Conservation (phyloP, 192 early-diverging fungal species). For the Backusella tarrabulga region DNA sequence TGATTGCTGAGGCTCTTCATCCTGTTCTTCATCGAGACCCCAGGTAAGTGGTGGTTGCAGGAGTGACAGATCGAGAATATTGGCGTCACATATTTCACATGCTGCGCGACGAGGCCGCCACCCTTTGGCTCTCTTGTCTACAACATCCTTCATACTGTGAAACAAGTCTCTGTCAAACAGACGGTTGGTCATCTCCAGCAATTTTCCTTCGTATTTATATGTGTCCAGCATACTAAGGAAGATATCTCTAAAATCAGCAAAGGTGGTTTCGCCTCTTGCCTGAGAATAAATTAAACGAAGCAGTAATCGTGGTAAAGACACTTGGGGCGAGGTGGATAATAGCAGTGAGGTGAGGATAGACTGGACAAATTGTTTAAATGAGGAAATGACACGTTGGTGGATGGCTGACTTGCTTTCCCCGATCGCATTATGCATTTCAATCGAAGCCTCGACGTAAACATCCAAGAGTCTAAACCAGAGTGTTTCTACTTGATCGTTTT, state of each 20-base stretch:
- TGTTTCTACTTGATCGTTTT: conserved; percentile 49
- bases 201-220: conserved; percentile 62
- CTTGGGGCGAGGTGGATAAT: conserved; percentile 56
- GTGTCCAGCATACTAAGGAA: conserved; percentile 64
- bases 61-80: conserved; percentile 48
- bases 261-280: conserved; percentile 41
- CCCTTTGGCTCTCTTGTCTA: conserved; percentile 48
- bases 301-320: conserved; percentile 54
- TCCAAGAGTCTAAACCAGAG: conserved; percentile 58
- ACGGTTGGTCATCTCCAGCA: conserved; percentile 60
- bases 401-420: conserved; percentile 6
- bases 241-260: conserved; percentile 59
- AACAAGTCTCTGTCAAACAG: conserved; percentile 61
- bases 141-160: conserved; percentile 48
- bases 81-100: conserved; percentile 53
- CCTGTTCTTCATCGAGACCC: conserved; percentile 1
- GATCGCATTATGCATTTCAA: conserved; percentile 35
- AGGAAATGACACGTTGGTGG: conserved; percentile 42
- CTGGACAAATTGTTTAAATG: conserved; percentile 58
- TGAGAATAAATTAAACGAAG: conserved; percentile 56
- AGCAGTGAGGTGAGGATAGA: conserved; percentile 55
- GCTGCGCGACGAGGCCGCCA: conserved; percentile 53
- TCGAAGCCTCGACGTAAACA: conserved; percentile 55
- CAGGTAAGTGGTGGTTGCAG: conserved; percentile 35
- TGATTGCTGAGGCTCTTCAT: background rate